These are phyloP conservation scores for Tubosaeta sp. DNA, from an alignment of 768 basidiomycete species.

Conservation along the genomic window DNA sequence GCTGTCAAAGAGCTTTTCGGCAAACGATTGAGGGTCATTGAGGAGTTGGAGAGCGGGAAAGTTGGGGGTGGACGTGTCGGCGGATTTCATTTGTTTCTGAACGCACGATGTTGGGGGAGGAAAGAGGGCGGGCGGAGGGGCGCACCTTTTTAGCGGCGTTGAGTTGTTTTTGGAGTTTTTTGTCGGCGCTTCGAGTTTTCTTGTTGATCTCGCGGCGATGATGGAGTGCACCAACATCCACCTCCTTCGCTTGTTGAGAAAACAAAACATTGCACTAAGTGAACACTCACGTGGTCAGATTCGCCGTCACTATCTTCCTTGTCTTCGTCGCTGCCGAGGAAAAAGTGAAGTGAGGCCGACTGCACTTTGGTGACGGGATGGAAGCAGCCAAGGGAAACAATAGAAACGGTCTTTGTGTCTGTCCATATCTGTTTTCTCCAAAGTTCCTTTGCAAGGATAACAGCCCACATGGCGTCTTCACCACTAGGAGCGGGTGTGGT, in stretches of 20 bases:
- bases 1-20: conserved; percentile 86
- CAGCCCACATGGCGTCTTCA: conserved; percentile 97
- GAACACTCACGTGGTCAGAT: conserved; percentile 40
- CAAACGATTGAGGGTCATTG: conserved; percentile 93
- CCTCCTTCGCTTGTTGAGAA: conserved; percentile 36
- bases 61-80: conserved; percentile 46
- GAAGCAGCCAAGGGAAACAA: conserved; percentile 86
- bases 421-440: conserved; percentile 94
- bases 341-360: conserved; percentile 92
- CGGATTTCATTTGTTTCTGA: conserved; percentile 34
- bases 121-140: not conserved
- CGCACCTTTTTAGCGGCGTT: conserved; percentile 72
- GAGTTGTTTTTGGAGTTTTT: conserved; percentile 69
- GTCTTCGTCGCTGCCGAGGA: conserved; percentile 84
- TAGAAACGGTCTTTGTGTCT: conserved; percentile 89
- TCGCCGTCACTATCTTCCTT: conserved; percentile 71
- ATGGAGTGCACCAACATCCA: conserved; percentile 69
- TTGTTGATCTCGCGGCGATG: conserved; percentile 93
- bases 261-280: not conserved
- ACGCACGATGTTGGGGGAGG: conserved; percentile 27
- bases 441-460: conserved; percentile 87
- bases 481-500: conserved; percentile 41
- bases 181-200: conserved; percentile 80
- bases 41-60: conserved; percentile 92
- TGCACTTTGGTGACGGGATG: conserved; percentile 95